Percentiles rank a stretch among this genome's conserved stretches.
Conservation (phyloP, 2,329 filamentous ascomycete species). For the Trichoderma cornu-damae region DNA sequence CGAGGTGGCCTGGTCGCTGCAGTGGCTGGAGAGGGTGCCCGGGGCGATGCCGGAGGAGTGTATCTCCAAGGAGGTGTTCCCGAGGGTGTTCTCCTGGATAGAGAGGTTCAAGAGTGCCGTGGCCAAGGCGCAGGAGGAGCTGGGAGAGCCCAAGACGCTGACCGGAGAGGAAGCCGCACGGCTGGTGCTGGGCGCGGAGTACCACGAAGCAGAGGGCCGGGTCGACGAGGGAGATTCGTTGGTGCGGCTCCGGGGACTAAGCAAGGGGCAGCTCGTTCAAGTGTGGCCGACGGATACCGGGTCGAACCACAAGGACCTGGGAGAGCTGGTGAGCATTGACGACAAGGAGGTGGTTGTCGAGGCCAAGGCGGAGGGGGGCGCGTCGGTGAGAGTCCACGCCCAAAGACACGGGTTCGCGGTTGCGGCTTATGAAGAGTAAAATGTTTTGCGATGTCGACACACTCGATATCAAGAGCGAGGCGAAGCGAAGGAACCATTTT, state of each 20-base stretch:
- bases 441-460: too few species aligned
- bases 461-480: background rate
- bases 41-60: slow-evolving; percentile 47
- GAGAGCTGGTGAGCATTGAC: slow-evolving; percentile 48
- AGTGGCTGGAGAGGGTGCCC: slow-evolving; percentile 56
- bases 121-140: slow-evolving; percentile 34
- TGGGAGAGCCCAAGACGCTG: slow-evolving; percentile 38
- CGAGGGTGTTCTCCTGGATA: slow-evolving; percentile 59
- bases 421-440: background rate
- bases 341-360: slow-evolving; percentile 54
- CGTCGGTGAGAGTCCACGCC: slow-evolving; percentile 50
- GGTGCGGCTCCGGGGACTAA: slow-evolving; percentile 41
- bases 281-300: slow-evolving; percentile 61
- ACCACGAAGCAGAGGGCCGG: slow-evolving; percentile 39
- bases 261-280: slow-evolving; percentile 49
- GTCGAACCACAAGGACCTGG: slow-evolving; percentile 50
- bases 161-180: slow-evolving; percentile 50
- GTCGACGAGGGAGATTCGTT: slow-evolving; percentile 47
- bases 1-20: slow-evolving; percentile 61
- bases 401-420: slow-evolving; percentile 55
- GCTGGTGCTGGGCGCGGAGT: slow-evolving; percentile 41
- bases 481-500: too few species aligned
- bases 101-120: slow-evolving; percentile 50
- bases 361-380: slow-evolving; percentile 37
- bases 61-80: slow-evolving; percentile 50